phyloP scores from a whole-genome alignment of 768 basidiomycete species.

The Boletus pseudopeckii region DNA sequence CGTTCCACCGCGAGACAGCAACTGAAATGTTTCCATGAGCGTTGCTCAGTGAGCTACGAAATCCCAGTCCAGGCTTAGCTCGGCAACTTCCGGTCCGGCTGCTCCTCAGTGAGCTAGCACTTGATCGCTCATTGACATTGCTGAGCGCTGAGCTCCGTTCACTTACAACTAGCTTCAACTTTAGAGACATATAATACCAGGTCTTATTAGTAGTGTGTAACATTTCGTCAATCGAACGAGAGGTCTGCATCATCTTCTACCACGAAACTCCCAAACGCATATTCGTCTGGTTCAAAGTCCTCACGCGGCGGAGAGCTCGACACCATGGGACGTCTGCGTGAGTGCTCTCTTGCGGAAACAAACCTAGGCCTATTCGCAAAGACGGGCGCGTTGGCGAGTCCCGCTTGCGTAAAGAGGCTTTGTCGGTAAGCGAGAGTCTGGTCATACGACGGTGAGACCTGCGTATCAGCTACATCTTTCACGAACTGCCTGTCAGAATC shows the following conservation, averaged over 20 bases:
- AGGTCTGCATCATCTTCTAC: conserved; percentile 76
- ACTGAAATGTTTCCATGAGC: conserved; percentile 81
- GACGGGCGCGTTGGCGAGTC: conserved; percentile 36
- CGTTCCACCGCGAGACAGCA: conserved; percentile 83
- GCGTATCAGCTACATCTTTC: conserved; percentile 60
- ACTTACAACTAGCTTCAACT: no score
- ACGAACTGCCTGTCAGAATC: conserved; percentile 71
- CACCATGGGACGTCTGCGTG: conserved; percentile 30
- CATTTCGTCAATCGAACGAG: conserved; percentile 35
- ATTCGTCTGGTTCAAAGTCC: conserved; percentile 56
- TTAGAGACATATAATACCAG: no score
- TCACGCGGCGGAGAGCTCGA: conserved; percentile 63
- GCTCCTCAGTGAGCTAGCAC: no score
- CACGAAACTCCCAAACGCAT: conserved; percentile 74
- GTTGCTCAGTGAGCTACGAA: no score
- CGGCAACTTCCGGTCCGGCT: conserved; percentile 14
- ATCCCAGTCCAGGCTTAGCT: background rate
- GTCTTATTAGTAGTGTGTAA: conserved; percentile 6
- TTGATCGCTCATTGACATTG: no score
- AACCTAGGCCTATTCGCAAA: conserved; percentile 56
- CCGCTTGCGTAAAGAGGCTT: conserved; percentile 68
- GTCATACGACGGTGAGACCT: conserved; percentile 68
- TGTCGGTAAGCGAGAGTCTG: conserved; percentile 67
- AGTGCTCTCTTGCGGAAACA: conserved; percentile 30
- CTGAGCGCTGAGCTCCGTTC: no score